Base-by-base conservation (phyloP, 2,329 filamentous ascomycete species). In the Diaporthe sp. region DNA sequence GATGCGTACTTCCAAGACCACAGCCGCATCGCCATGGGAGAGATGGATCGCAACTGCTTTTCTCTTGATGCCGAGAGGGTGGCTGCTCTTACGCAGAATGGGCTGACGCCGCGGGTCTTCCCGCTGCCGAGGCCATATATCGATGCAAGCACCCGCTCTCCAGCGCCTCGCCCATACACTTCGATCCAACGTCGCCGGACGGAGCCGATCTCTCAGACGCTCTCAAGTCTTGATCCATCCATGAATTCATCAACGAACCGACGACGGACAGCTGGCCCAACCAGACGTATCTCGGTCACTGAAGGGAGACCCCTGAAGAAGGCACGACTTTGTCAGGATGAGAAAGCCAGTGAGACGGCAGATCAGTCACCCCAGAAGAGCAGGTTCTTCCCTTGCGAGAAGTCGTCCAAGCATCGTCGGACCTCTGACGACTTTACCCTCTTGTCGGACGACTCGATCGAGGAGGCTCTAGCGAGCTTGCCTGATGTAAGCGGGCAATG, bases 11-110 rank as follows among this genome's bases (percentile, higher is more conserved):
- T 91, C 81, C 87, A 87, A 73, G 83, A 84, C 30, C 82, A 85
- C 71, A 81, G 82, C 45, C 87, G 90, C 3, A 87, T 91, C 74
- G 88, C 90, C 0, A 87, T 92, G 78, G 90, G 87, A n/a, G 89
- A 90, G 78, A 92, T 92, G 90, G 89, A 91, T 69, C 84, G 88
- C 52, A 92, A 92, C 76, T 91, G 89, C 79, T 92, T 92, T 78
- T 83, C 86, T 19, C 84, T 90, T 17, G 87, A 91, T 74, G 83
- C 86, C 19, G 80, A 87, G 38, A 83, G 85, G 75, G 82, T 89
- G 75, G 83, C 86, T n/a, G 83, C 83, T 71, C 82, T 89, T 72
- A 89, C 88, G 0, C 82, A 86, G 33, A 86, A 87, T 73, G 89
- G 86, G 4, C 80, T 87, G 45, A 86, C 86, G 7, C 88, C 89